phyloP scores from a whole-genome alignment of 148 eudicot genomes.

The Agrostemma githago region DNA sequence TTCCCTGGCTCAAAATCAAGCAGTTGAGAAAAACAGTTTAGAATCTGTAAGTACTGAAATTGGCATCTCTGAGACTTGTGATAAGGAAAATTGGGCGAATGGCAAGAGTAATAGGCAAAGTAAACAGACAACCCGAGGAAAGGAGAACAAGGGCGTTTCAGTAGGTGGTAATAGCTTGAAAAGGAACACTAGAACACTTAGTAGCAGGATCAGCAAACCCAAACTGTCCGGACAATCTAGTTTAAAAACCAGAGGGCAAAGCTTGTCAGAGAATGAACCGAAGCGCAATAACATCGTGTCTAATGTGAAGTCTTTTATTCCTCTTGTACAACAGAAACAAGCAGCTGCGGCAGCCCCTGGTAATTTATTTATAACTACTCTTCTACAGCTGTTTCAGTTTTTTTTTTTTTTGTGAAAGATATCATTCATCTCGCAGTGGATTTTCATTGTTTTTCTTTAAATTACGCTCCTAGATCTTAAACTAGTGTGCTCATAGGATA shows the following conservation, averaged over 20 bases:
- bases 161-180: slow-evolving; percentile 36
- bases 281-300: slow-evolving; percentile 70
- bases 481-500: too few relatives aligned
- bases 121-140: slow-evolving; percentile 34
- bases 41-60: slow-evolving; percentile 39
- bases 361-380: slow-evolving; percentile 19
- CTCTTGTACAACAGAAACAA: slow-evolving; percentile 78
- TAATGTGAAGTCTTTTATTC: slow-evolving; percentile 74
- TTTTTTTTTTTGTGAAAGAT: not conserved
- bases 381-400: not conserved
- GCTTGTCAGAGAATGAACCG: slow-evolving; percentile 49
- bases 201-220: slow-evolving; percentile 43
- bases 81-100: slow-evolving; percentile 33
- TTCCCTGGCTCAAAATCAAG: slow-evolving; percentile 30
- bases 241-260: slow-evolving; percentile 49
- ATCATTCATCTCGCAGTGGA: not conserved
- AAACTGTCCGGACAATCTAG: slow-evolving; percentile 45
- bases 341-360: slow-evolving; percentile 65
- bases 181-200: slow-evolving; percentile 41
- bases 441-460: not conserved
- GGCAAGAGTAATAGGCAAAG: slow-evolving; percentile 29
- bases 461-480: too few relatives aligned
- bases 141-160: slow-evolving; percentile 44
- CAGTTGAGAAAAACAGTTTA: slow-evolving; percentile 34
- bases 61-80: slow-evolving; percentile 31